A percentile compares a stretch with the other conserved stretches of the same genome.
phyloP scores from a whole-genome alignment of 495 filamentous ascomycete species.

The Penicillium silybi region DNA sequence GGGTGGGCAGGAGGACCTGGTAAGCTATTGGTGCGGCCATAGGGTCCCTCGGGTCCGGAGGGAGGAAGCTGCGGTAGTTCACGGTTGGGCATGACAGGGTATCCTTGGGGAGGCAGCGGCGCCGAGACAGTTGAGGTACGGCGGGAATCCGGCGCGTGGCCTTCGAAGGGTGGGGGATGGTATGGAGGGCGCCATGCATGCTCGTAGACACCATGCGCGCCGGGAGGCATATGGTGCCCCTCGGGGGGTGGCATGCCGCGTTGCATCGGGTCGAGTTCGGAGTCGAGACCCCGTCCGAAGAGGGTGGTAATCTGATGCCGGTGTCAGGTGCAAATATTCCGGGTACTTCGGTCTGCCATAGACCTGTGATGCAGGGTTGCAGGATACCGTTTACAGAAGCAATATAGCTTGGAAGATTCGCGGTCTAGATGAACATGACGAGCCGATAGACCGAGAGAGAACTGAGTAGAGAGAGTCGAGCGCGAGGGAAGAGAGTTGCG shows the following conservation, averaged over 20 bases:
- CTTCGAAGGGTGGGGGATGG: conserved; percentile 32
- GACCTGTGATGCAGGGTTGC: background rate
- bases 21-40: conserved; percentile 33
- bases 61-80: conserved; percentile 40
- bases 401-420: conserved; percentile 9
- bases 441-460: background rate
- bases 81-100: conserved; percentile 31
- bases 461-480: background rate
- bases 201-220: conserved; percentile 30
- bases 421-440: conserved; percentile 19
- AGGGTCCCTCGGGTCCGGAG: conserved; percentile 26
- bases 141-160: conserved; percentile 30
- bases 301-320: conserved; percentile 5
- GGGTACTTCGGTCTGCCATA: background rate
- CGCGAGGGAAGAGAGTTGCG: background rate
- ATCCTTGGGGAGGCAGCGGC: conserved; percentile 25
- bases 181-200: conserved; percentile 31
- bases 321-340: conserved; percentile 12
- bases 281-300: conserved; percentile 10
- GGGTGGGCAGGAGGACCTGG: conserved; percentile 31
- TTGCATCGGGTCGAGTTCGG: conserved; percentile 23
- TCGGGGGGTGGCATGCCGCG: conserved; percentile 35
- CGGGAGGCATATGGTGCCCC: conserved; percentile 23
- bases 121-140: conserved; percentile 31
- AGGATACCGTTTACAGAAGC: conserved; percentile 14